Percentiles rank a stretch among this genome's conserved stretches.
Conservation (phyloP, 2,329 filamentous ascomycete genomes). For the Fusarium albosuccineum region DNA sequence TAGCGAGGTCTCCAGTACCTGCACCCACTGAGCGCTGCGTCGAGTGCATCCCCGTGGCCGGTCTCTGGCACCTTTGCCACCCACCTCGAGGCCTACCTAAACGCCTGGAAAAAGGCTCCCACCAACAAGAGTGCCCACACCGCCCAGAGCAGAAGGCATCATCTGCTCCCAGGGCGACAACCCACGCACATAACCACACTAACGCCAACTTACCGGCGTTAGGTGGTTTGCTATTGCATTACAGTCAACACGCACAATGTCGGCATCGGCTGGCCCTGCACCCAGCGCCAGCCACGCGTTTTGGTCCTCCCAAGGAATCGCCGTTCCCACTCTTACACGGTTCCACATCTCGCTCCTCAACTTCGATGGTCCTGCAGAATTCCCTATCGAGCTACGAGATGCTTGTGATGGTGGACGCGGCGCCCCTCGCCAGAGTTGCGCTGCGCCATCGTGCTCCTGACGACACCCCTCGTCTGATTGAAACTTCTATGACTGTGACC, state of each 20-base stretch:
- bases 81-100: conserved; percentile 1
- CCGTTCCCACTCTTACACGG: conserved; percentile 27
- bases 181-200: conserved; percentile 24
- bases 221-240: conserved; percentile 9
- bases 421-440: conserved; percentile 21
- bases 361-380: conserved; percentile 22
- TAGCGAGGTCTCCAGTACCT: conserved; percentile 19
- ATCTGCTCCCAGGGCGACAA: conserved; percentile 12
- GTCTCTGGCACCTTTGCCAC: conserved; percentile 30
- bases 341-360: conserved; percentile 28
- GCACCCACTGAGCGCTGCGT: conserved; percentile 11
- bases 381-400: conserved; percentile 25
- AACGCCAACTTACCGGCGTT: conserved; percentile 18
- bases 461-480: conserved; percentile 40
- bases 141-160: conserved; percentile 20
- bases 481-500: conserved; percentile 27
- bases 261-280: conserved; percentile 22
- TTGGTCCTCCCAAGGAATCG: conserved; percentile 21
- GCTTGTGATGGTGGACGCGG: conserved; percentile 21
- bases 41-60: conserved; percentile 12
- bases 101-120: conserved; percentile 14
- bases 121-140: conserved; percentile 28
- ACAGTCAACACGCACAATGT: conserved; percentile 13
- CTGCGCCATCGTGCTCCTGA: conserved; percentile 42
- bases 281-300: conserved; percentile 19